Evolutionary conservation across 2,329 filamentous ascomycete genomes (phyloP).

Genomic region (Macrophomina pseudophaseolina): DNA sequence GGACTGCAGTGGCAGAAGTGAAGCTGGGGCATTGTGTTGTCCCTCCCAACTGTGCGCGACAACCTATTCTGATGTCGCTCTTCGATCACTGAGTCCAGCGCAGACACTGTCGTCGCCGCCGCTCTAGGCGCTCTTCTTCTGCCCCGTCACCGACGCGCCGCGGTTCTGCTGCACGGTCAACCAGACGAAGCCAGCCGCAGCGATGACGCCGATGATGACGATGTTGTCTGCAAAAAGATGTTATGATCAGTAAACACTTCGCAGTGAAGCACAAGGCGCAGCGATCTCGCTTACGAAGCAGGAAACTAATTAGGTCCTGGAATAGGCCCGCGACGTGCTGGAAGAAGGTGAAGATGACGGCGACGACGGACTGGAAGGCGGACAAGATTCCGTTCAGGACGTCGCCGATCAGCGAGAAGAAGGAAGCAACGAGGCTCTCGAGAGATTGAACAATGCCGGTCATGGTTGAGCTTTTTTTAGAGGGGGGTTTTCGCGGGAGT

Average conservation of each 20-base stretch:
- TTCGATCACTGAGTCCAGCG: not conserved
- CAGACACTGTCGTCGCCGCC: not conserved
- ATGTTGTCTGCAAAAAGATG: conserved; percentile 17
- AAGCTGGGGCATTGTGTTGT: too few relatives aligned
- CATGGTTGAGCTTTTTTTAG: not conserved
- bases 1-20: too few relatives aligned
- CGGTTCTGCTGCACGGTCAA: conserved; percentile 13
- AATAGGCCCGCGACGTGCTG: conserved; percentile 5
- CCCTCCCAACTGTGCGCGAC: too few relatives aligned
- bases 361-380: conserved; percentile 4
- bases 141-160: not conserved
- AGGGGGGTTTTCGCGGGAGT: not conserved
- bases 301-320: conserved; percentile 8
- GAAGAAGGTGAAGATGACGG: conserved; percentile 19
- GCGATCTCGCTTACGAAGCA: conserved; percentile 6
- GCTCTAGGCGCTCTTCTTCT: conserved; percentile 9
- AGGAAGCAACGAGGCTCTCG: conserved; percentile 20
- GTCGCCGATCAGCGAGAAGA: conserved; percentile 21
- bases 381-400: conserved; percentile 19
- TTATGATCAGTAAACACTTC: not conserved
- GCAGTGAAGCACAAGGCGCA: too few relatives aligned
- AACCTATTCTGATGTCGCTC: not conserved
- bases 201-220: conserved; percentile 11
- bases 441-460: conserved; percentile 15
- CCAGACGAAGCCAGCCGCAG: not conserved